Conservation (phyloP, 805 yeast genomes). For the Candida pseudofarinosa region DNA sequence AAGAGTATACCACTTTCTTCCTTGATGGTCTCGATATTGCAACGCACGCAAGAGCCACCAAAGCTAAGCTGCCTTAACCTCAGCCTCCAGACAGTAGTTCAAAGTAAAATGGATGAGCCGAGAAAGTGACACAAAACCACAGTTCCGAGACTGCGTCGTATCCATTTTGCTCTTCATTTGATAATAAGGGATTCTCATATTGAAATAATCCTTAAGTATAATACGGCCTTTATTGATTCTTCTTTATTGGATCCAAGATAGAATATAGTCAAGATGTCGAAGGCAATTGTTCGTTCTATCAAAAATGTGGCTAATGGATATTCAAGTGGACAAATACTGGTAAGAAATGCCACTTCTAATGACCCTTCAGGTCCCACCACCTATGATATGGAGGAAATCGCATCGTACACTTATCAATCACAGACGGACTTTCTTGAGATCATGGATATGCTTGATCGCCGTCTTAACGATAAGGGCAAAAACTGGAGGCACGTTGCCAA, state of each 20-base stretch:
- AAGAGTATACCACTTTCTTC: too few relatives aligned
- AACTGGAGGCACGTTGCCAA: constrained; percentile 97
- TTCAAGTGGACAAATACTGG: constrained; percentile 77
- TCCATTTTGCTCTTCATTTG: not conserved
- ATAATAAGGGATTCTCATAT: not conserved
- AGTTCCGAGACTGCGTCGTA: not conserved
- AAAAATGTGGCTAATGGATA: constrained; percentile 91
- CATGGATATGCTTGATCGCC: constrained; percentile 90
- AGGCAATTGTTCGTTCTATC: constrained; percentile 72
- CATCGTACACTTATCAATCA: constrained; percentile 64
- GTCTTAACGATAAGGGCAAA: constrained; percentile 93
- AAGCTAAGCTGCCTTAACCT: too few relatives aligned
- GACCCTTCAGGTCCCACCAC: constrained; percentile 83
- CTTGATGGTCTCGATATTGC: too few relatives aligned
- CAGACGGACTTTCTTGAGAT: constrained; percentile 76
- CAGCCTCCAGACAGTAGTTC: too few relatives aligned
- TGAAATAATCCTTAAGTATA: not conserved
- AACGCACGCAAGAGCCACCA: too few relatives aligned
- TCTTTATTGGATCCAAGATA: not conserved
- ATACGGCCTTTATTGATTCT: not conserved
- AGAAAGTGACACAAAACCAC: not conserved
- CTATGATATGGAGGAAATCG: constrained; percentile 77
- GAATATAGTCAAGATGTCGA: constrained; percentile 50
- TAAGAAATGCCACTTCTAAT: constrained; percentile 89
- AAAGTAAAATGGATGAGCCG: too few relatives aligned